Conservation (phyloP, 2,329 filamentous ascomycete species). For the Xylaria multiplex region DNA sequence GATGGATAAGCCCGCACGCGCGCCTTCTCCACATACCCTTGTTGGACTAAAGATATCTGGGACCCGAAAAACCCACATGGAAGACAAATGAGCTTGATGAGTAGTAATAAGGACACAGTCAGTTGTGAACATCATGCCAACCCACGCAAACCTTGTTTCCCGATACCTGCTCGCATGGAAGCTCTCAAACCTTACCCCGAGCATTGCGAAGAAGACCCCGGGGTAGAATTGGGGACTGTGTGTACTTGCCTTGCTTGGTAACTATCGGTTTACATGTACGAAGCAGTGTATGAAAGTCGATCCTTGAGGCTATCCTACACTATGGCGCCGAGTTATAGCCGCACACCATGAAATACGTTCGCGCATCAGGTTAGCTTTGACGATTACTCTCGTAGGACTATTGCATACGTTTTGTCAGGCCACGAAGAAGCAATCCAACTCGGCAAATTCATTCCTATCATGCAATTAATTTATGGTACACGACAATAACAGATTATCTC, state of each 20-base stretch:
- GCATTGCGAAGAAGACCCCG: slow-evolving; percentile 2
- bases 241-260: slow-evolving; percentile 14
- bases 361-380: slow-evolving; percentile 11
- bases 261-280: slow-evolving; percentile 13
- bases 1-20: slow-evolving; percentile 19
- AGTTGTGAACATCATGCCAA: slow-evolving; percentile 9
- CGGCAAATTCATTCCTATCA: slow-evolving; percentile 17
- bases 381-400: slow-evolving; percentile 15
- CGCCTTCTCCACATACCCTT: slow-evolving; percentile 30
- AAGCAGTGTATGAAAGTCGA: neutral
- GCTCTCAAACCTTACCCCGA: neutral
- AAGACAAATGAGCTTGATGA: slow-evolving; percentile 16
- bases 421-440: slow-evolving; percentile 11
- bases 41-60: slow-evolving; percentile 27
- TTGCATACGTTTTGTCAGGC: neutral
- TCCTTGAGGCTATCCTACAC: neutral
- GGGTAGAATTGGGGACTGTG: slow-evolving; percentile 1
- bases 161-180: neutral
- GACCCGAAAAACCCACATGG: slow-evolving; percentile 17
- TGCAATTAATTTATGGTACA: slow-evolving; percentile 2
- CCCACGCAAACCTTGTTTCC: neutral
- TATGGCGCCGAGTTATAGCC: slow-evolving; percentile 20
- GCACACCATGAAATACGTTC: slow-evolving; percentile 12
- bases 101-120: slow-evolving; percentile 23
- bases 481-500: slow-evolving; percentile 13